Base-by-base conservation (phyloP, 225 moss, liverwort and hornwort genomes). In the Bryum argenteum region DNA sequence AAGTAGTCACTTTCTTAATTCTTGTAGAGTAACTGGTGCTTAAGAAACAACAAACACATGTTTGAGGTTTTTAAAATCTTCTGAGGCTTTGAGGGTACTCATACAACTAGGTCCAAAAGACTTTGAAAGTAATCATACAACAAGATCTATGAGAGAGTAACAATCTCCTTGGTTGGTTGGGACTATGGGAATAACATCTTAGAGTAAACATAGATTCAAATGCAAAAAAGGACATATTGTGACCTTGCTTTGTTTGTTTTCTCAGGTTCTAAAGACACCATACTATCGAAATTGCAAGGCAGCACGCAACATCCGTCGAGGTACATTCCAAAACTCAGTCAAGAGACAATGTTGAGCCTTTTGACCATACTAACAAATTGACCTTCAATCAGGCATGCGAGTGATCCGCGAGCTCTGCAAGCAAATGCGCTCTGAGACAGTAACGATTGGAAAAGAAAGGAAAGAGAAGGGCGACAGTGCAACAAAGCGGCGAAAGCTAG, bases 251-350 rank as follows among this genome's bases (percentile, higher is more conserved):
- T 65, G 17, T 18, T 41, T 7, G 8, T 41, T 53, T 42, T 45
- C n/a, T 18, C 76, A 87, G 87, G 87, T 87, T 28, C 64, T 87
- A 8, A 87, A 84, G 79, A 87, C 87, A 43, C 87, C 87, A 53
- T 84, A 87, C 1, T 87, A 84, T 55, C 77, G 87, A 15, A 84
- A 84, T 77, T 84, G 84, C 61, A 87, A 87, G 72, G 58, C 87
- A 60, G 87, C 87, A 65, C 87, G 87, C 65, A 87, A 87, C 63
- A 83, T 87, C 53, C 87, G 87, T 57, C 66, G 87, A 83, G 87
- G 87, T 83, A 77, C 48, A 60, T 48, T 47, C 48, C 33, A 39
- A 71, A 71, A 40, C 23, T 22, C 14, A 7, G 14, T 15, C 22
- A 10, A 26, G 14, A 45, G 64, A n/a, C n/a, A n/a, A n/a, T n/a